Evolutionary conservation across 2,329 filamentous ascomycete species (phyloP).

Genomic region (Laburnicola sp.): DNA sequence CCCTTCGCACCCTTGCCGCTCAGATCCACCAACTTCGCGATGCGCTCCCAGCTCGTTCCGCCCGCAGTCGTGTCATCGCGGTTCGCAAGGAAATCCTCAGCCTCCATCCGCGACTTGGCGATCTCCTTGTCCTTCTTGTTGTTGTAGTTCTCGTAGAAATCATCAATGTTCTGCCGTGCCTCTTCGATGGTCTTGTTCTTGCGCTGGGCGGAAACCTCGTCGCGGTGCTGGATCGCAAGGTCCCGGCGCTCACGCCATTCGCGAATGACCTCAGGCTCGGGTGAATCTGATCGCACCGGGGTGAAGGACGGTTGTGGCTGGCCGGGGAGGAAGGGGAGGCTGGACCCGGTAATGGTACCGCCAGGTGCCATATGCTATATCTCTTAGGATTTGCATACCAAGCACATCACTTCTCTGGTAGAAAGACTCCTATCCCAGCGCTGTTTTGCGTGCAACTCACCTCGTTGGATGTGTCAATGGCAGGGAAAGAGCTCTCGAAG

Average conservation of each 20-base stretch:
- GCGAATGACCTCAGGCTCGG: slow-evolving; percentile 83
- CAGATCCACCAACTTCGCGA: slow-evolving; percentile 95
- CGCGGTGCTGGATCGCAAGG: slow-evolving; percentile 77
- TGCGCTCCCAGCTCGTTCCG: slow-evolving; percentile 97
- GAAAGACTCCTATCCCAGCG: neutral
- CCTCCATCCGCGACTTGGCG: slow-evolving; percentile 84
- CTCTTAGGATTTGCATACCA: slow-evolving; percentile 16
- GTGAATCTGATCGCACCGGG: slow-evolving; percentile 66
- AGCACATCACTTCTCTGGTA: neutral
- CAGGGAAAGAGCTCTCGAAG: slow-evolving; percentile 91
- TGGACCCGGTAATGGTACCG: slow-evolving; percentile 76
- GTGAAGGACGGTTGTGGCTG: slow-evolving; percentile 43
- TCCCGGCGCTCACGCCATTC: slow-evolving; percentile 93
- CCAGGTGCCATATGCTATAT: slow-evolving; percentile 70
- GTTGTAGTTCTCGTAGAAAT: slow-evolving; percentile 99
- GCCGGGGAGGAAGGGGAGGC: slow-evolving; percentile 57
- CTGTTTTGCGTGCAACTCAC: slow-evolving; percentile 50
- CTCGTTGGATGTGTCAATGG: slow-evolving; percentile 73
- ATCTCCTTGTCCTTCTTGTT: slow-evolving; percentile 95
- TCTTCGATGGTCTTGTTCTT: slow-evolving; percentile 85
- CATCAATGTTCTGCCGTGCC: slow-evolving; percentile 92
- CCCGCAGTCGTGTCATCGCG: slow-evolving; percentile 92
- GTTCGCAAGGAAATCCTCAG: slow-evolving; percentile 85
- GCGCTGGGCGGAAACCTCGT: slow-evolving; percentile 78
- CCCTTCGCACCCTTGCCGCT: slow-evolving; percentile 90